Percentiles rank a stretch among this genome's conserved stretches.
Evolutionary conservation across 2,329 filamentous ascomycete species (phyloP).

Genomic region (Fusarium sp.): DNA sequence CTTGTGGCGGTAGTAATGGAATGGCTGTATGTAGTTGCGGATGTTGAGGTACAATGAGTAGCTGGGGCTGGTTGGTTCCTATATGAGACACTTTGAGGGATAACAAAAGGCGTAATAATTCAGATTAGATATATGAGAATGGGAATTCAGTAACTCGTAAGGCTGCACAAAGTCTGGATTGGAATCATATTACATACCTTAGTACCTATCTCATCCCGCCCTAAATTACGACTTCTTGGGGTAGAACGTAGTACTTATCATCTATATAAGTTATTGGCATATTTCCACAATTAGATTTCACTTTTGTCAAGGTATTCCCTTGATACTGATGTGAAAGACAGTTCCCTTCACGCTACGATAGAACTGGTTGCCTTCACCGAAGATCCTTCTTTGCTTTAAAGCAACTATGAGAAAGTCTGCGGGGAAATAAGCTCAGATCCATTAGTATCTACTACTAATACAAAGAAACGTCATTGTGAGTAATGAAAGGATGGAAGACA

Average conservation of each 20-base stretch:
- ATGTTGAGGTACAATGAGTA: background rate
- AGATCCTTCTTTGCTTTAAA: constrained; percentile 1
- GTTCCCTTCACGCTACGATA: background rate
- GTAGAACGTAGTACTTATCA: background rate
- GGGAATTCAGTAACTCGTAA: background rate
- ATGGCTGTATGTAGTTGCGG: background rate
- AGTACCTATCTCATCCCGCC: background rate
- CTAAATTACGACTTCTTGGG: background rate
- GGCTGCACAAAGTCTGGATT: background rate
- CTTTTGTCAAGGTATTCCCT: background rate
- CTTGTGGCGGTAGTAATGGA: background rate
- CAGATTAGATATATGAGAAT: background rate
- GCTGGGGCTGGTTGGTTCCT: background rate
- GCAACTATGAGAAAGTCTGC: background rate
- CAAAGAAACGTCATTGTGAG: constrained; percentile 8
- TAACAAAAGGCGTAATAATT: background rate
- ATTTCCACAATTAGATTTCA: background rate
- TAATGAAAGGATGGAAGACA: background rate
- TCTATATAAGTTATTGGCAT: background rate
- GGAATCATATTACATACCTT: background rate
- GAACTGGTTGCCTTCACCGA: no score
- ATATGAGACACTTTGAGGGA: background rate
- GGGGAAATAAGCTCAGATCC: constrained; percentile 7
- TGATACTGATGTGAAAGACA: background rate
- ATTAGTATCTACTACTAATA: background rate